Evolutionary conservation across 768 basidiomycete genomes (phyloP).

Genomic region (Russula earlei): DNA sequence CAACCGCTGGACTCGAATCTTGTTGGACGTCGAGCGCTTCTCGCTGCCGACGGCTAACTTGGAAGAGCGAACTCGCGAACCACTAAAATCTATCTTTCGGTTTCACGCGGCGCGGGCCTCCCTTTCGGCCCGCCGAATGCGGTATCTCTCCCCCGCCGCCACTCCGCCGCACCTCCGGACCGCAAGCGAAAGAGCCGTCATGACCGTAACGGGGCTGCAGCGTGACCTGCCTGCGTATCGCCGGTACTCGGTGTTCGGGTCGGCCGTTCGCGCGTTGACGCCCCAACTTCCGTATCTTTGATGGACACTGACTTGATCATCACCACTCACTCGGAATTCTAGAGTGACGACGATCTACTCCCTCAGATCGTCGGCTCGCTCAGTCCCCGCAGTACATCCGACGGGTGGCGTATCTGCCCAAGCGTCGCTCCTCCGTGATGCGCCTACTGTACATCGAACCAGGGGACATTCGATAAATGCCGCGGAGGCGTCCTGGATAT

Average conservation of each 20-base stretch:
- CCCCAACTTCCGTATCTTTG: no score
- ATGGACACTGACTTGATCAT: no score
- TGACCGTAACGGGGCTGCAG: background rate
- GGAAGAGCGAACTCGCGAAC: constrained; percentile 6
- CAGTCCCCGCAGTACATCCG: background rate
- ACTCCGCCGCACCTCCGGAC: background rate
- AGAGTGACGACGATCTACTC: background rate
- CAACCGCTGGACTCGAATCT: constrained; percentile 18
- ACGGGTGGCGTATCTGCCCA: background rate
- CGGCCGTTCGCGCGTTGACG: no score
- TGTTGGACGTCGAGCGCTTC: constrained; percentile 16
- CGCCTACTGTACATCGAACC: background rate
- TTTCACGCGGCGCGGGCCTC: constrained; percentile 6
- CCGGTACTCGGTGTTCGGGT: no score
- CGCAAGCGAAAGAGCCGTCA: background rate
- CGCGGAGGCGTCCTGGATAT: background rate
- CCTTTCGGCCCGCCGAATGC: constrained; percentile 6
- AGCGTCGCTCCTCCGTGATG: background rate
- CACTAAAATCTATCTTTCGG: constrained; percentile 8
- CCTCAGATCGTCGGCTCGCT: background rate
- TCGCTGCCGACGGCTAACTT: constrained; percentile 14
- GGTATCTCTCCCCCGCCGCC: constrained; percentile 3
- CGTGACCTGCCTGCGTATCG: no score
- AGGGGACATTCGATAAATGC: background rate
- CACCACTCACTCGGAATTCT: background rate